Base-by-base conservation (phyloP, 306 rosid species). In the Cucumis cinereus region DNA sequence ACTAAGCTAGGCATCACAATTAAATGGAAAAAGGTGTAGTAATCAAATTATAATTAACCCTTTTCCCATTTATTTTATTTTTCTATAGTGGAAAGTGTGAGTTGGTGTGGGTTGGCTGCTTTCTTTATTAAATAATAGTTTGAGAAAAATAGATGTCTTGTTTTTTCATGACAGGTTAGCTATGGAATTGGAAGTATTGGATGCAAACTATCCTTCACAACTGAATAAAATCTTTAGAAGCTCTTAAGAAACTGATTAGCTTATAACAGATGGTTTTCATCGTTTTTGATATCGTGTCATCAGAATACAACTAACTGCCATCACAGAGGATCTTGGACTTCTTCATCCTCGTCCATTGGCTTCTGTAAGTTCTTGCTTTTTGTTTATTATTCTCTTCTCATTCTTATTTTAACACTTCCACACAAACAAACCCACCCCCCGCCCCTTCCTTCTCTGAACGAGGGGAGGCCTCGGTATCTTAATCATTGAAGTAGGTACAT, bases 1-100 rank as follows among this genome's bases (percentile, higher is more conserved):
- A 86, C 84, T 86, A 87, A 92, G 96, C 83, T 87, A 90, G 86
- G 96, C 90, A 90, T 90, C 90, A 81, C 75, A 86, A 79, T 84
- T 84, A 85, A 54, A 54, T 38, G 62, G n/a, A 74, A 74, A 70
- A 54, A 74, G 30, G 47, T 74, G 50, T 14, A 74, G 28, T 28
- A 74, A 50, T 33, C 50, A 54, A 73, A 49, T 68, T 68, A 68
- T 68, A 35, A 43, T 22, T 1, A 68, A 68, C 35, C 10, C 56
- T 68, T 43, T 68, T 68, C 36, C 56, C 56, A 68, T 68, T 68
- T 68, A 13, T 68, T 68, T 45, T n/a, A 36, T 36, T 38, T 66
- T 38, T 38, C 50, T n/a, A 66, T 38, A 66, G 50, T 66, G 52
- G 72, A 67, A 67, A 67, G 73, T 41, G 73, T 5, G n/a, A 41